Percentiles rank a stretch among this genome's conserved stretches.
Evolutionary conservation across 2,329 filamentous ascomycete genomes (phyloP).

Genomic region (Metarhizium sp.): DNA sequence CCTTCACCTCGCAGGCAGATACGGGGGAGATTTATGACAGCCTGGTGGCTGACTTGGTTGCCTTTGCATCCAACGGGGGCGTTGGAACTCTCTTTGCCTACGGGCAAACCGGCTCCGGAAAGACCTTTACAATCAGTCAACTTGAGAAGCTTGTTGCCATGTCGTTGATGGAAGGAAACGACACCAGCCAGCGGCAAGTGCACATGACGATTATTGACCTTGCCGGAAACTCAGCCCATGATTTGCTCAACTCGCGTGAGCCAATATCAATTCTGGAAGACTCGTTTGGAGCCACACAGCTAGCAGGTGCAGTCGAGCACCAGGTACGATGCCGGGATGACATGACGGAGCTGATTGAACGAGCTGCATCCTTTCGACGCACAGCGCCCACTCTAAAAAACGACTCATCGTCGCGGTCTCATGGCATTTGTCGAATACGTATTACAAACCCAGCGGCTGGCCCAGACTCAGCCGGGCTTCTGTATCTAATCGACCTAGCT

Average conservation of each 20-base stretch:
- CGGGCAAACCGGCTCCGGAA: conserved; percentile 39
- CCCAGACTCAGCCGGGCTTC: conserved; percentile 27
- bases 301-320: not conserved
- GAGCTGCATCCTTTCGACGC: conserved; percentile 27
- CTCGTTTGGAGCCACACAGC: not conserved
- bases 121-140: conserved; percentile 33
- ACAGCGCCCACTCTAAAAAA: conserved; percentile 36
- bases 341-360: conserved; percentile 19
- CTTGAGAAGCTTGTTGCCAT: conserved; percentile 31
- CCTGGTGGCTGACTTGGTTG: conserved; percentile 19
- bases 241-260: not conserved
- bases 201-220: conserved; percentile 29
- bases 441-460: conserved; percentile 22
- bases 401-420: conserved; percentile 37
- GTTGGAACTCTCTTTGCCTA: conserved; percentile 39
- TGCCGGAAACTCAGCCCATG: conserved; percentile 22
- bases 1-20: too few species aligned
- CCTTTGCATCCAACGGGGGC: conserved; percentile 36
- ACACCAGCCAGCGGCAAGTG: conserved; percentile 18
- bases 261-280: not conserved
- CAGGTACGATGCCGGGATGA: not conserved
- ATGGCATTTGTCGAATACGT: conserved; percentile 37
- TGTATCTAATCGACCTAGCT: conserved; percentile 39
- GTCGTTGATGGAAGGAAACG: too few species aligned
- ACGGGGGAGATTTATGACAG: too few species aligned